Evolutionary conservation across 1,139 yeast genomes (phyloP).

Genomic region (Debaryomycetaceae sp.): DNA sequence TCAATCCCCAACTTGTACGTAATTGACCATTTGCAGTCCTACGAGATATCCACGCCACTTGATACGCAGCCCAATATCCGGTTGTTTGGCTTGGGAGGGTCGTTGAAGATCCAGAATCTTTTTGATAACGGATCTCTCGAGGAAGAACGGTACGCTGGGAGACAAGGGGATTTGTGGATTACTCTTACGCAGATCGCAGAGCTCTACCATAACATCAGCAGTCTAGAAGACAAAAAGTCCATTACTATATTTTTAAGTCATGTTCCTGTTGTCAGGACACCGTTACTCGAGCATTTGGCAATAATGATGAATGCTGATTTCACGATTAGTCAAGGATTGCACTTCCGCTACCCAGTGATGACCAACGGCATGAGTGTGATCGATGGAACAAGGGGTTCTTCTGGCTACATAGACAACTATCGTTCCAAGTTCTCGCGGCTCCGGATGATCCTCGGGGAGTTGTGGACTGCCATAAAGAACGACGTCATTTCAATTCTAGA

Average conservation of each 20-base stretch:
- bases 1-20: conserved; percentile 55
- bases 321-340: conserved; percentile 69
- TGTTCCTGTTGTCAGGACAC: conserved; percentile 64
- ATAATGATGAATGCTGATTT: conserved; percentile 68
- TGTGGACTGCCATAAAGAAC: conserved; percentile 60
- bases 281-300: conserved; percentile 66
- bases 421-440: conserved; percentile 60
- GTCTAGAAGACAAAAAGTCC: conserved; percentile 24
- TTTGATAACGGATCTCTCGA: conserved; percentile 60
- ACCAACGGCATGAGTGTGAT: conserved; percentile 67
- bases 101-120: conserved; percentile 61
- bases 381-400: conserved; percentile 40
- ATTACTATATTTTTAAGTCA: conserved; percentile 65
- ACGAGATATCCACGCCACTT: conserved; percentile 32
- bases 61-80: conserved; percentile 46
- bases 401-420: conserved; percentile 55
- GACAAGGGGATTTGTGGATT: conserved; percentile 74
- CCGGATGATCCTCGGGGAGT: conserved; percentile 57
- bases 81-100: conserved; percentile 71
- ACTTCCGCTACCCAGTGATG: conserved; percentile 68
- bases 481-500: conserved; percentile 41
- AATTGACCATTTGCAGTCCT: conserved; percentile 55
- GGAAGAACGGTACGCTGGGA: conserved; percentile 40
- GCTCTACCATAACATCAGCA: conserved; percentile 22
- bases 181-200: conserved; percentile 70